Percentiles rank a stretch among this genome's conserved stretches.
Evolutionary conservation across 306 rosid species (phyloP).

Genomic region (Pyrus bretschneideri): DNA sequence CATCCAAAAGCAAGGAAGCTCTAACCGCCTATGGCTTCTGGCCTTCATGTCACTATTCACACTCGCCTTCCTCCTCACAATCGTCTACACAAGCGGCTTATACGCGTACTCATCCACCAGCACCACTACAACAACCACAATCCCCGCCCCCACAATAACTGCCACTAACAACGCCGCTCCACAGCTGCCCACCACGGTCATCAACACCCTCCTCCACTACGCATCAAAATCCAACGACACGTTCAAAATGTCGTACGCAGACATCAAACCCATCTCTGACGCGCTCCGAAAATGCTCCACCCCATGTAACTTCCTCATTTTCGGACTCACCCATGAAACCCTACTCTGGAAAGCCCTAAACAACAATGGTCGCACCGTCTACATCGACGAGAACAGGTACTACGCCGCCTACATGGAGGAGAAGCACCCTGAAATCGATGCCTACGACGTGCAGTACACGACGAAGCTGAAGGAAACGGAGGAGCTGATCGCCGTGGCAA

Average conservation of each 20-base stretch:
- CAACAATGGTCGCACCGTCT: constrained; percentile 82
- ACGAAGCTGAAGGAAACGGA: constrained; percentile 59
- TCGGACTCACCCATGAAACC: constrained; percentile 85
- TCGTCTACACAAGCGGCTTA: constrained; percentile 63
- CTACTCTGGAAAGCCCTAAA: constrained; percentile 89
- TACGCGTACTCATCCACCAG: not conserved
- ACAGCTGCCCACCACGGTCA: constrained; percentile 55
- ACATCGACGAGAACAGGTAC: constrained; percentile 91
- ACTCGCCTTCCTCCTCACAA: constrained; percentile 66
- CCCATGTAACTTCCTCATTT: constrained; percentile 70
- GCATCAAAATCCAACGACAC: constrained; percentile 77
- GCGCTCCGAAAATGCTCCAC: constrained; percentile 70
- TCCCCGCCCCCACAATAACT: constrained; percentile 9
- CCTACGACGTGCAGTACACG: constrained; percentile 84
- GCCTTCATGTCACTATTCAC: constrained; percentile 81
- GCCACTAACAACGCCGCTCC: constrained; percentile 28
- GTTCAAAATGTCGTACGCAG: constrained; percentile 71
- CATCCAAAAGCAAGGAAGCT: constrained; percentile 89
- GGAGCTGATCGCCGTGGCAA: constrained; percentile 55
- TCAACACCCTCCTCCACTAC: constrained; percentile 80
- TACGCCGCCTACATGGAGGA: constrained; percentile 83
- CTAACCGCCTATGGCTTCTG: constrained; percentile 74
- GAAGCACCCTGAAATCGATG: constrained; percentile 87
- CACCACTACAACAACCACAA: constrained; percentile 14
- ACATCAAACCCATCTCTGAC: constrained; percentile 77